phyloP scores from a whole-genome alignment of 164 flowering plant species.

The Brasenia schreberi region DNA sequence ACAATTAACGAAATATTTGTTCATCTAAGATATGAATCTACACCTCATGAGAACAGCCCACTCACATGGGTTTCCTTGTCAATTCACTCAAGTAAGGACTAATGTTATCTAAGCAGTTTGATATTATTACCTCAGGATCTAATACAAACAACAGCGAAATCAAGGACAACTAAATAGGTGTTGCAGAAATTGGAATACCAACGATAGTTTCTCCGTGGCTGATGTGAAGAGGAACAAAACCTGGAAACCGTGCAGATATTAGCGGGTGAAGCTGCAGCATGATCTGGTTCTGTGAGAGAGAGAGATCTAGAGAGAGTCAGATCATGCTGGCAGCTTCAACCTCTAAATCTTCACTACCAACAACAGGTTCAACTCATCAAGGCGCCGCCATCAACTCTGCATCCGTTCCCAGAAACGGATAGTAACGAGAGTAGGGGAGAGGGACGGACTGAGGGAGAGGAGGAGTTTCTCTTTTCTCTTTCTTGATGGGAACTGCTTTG shows the following conservation, averaged over 20 bases:
- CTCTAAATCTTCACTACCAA: conserved; percentile 1
- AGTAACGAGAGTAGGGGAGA: not conserved
- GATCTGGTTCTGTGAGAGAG: not conserved
- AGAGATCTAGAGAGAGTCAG: conserved; percentile 28
- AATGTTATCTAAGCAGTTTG: no score
- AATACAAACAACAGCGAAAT: no score
- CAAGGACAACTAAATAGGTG: no score
- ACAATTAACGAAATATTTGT: no score
- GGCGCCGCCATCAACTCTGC: not conserved
- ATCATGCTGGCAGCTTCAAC: conserved; percentile 93
- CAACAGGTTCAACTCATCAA: not conserved
- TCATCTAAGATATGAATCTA: no score
- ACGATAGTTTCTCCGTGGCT: no score
- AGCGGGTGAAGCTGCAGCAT: conserved; percentile 3
- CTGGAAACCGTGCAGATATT: not conserved
- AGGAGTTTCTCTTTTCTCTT: not conserved
- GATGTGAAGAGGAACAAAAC: not conserved
- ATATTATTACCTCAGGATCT: no score
- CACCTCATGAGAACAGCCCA: not conserved
- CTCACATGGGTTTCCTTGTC: not conserved
- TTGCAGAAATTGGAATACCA: no score
- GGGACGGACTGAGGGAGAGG: not conserved
- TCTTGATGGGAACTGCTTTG: not conserved
- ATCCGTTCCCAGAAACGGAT: not conserved
- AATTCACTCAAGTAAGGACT: not conserved